Percentiles rank a stretch among this genome's conserved stretches.
Conservation (phyloP, 2,329 filamentous ascomycete genomes). For the Sporothrix luriei region DNA sequence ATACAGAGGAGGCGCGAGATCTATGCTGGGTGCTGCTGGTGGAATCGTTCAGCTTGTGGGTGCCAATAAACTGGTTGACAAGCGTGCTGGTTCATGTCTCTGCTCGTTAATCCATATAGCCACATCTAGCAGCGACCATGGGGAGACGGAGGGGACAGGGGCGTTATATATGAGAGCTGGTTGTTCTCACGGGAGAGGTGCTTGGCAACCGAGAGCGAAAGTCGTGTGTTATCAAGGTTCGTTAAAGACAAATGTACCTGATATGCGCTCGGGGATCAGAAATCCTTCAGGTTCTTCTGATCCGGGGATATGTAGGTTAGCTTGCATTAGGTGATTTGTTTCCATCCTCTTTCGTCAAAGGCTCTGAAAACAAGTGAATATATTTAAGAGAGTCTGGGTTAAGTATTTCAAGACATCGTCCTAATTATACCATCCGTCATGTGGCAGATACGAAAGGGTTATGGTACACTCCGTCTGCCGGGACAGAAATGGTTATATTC, state of each 20-base stretch:
- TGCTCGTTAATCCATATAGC: background rate
- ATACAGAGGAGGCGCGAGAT: background rate
- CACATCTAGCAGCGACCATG: background rate
- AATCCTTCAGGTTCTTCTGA: background rate
- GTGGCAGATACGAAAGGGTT: background rate
- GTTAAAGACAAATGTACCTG: background rate
- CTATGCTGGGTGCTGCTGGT: background rate
- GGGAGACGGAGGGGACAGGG: background rate
- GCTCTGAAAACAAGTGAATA: background rate
- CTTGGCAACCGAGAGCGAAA: constrained; percentile 13
- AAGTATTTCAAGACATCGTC: background rate
- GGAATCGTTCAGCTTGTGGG: background rate
- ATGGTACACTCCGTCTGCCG: background rate
- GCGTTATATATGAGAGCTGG: constrained; percentile 19
- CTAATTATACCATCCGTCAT: background rate
- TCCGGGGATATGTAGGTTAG: background rate
- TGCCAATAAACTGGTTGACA: constrained; percentile 9
- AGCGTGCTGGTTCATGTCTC: background rate
- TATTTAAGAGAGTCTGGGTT: background rate
- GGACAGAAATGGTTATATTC: background rate
- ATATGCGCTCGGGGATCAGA: background rate
- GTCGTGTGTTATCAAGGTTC: constrained; percentile 26
- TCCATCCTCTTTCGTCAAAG: background rate
- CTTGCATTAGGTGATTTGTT: background rate
- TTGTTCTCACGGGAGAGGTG: constrained; percentile 23